A percentile compares a stretch with the other conserved stretches of the same genome.
Evolutionary conservation across 768 basidiomycete genomes (phyloP).

Genomic region (Nevesoporus exiguus): DNA sequence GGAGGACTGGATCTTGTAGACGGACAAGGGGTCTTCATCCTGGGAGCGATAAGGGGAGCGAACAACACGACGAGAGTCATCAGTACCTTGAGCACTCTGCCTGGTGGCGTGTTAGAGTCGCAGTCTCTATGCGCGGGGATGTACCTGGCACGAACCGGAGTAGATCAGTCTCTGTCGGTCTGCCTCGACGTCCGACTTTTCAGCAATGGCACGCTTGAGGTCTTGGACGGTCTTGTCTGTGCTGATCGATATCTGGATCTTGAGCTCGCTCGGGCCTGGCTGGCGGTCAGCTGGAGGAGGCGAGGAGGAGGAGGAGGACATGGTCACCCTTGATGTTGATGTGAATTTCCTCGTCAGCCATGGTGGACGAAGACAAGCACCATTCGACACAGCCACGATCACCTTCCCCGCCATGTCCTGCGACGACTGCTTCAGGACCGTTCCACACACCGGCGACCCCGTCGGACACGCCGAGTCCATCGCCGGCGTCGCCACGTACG

Average conservation of each 20-base stretch:
- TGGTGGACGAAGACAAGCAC: constrained; percentile 31
- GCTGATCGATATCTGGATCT: constrained; percentile 80
- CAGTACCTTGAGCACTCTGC: constrained; percentile 68
- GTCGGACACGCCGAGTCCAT: constrained; percentile 34
- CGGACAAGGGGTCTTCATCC: constrained; percentile 79
- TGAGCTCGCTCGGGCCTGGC: constrained; percentile 85
- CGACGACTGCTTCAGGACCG: constrained; percentile 51
- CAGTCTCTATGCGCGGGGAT: neutral
- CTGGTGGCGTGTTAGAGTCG: constrained; percentile 30
- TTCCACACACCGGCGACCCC: constrained; percentile 51
- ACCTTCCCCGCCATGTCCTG: constrained; percentile 39
- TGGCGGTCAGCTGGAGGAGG: neutral
- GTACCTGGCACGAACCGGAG: constrained; percentile 54
- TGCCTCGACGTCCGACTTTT: constrained; percentile 79
- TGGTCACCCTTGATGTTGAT: constrained; percentile 65
- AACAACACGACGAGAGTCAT: neutral
- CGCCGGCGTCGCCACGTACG: constrained; percentile 47
- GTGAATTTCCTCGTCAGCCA: constrained; percentile 58
- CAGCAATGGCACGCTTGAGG: constrained; percentile 87
- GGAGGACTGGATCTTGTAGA: constrained; percentile 86
- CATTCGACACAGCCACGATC: constrained; percentile 10
- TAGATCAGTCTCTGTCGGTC: constrained; percentile 91
- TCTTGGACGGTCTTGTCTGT: constrained; percentile 84
- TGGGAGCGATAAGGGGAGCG: constrained; percentile 29
- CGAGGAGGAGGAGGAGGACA: too few relatives aligned